Evolutionary conservation across 2,329 filamentous ascomycete genomes (phyloP).

Genomic region (Hyphodiscus sp.): DNA sequence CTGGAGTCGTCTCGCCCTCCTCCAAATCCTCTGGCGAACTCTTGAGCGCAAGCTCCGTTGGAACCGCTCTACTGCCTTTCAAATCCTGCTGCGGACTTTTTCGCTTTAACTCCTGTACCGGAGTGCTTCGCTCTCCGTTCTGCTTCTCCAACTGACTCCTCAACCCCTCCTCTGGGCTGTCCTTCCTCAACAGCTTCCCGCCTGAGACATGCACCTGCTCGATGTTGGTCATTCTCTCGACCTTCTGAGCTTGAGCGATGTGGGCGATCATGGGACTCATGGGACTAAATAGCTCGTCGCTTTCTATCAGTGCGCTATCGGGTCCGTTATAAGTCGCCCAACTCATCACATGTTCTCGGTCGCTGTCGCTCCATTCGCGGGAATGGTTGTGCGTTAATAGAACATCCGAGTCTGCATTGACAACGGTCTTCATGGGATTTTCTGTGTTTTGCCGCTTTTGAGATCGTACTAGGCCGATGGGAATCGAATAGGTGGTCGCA

Average conservation of each 20-base stretch:
- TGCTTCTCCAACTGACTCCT: background rate
- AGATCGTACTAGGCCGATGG: slow-evolving; percentile 15
- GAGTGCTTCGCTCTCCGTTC: background rate
- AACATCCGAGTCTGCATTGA: background rate
- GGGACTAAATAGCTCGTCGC: background rate
- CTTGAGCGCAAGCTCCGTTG: too few relatives aligned
- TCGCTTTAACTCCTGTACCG: too few relatives aligned
- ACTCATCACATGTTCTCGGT: background rate
- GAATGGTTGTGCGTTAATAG: background rate
- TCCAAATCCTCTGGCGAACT: background rate
- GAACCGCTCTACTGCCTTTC: too few relatives aligned
- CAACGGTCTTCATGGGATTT: background rate
- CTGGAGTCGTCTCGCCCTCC: background rate
- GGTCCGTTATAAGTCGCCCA: background rate
- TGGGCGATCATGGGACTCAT: background rate
- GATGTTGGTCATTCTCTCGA: background rate
- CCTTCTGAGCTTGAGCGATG: background rate
- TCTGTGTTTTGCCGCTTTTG: background rate
- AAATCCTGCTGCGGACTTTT: too few relatives aligned
- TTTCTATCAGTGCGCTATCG: background rate
- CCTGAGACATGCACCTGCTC: background rate
- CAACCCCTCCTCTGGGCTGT: background rate
- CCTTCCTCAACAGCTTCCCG: background rate
- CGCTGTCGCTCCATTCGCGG: background rate
- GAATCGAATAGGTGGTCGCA: slow-evolving; percentile 3